Percentiles rank a stretch among this genome's conserved stretches.
Conservation (phyloP, 2,329 filamentous ascomycete species). For the Aschersonia sp. region DNA sequence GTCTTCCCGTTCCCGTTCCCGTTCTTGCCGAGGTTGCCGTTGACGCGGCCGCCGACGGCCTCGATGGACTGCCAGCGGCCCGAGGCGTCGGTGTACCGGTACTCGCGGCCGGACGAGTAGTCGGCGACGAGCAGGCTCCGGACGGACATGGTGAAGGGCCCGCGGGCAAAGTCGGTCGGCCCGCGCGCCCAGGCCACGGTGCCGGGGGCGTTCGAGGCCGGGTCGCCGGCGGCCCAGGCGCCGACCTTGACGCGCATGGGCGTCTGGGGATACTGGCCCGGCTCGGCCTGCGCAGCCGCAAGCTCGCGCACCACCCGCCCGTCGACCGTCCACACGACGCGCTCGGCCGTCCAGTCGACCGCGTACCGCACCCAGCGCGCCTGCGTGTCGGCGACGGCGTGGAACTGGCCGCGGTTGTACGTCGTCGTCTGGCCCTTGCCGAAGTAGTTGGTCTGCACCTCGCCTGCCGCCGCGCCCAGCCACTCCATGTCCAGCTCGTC, state of each 20-base stretch:
- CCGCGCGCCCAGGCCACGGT: constrained; percentile 87
- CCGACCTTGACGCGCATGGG: constrained; percentile 93
- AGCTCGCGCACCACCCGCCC: constrained; percentile 65
- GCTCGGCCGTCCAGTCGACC: constrained; percentile 76
- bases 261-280: constrained; percentile 77
- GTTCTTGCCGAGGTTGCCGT: constrained; percentile 46
- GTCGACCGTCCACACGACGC: constrained; percentile 78
- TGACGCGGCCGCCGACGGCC: constrained; percentile 64
- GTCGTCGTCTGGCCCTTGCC: constrained; percentile 74
- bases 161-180: constrained; percentile 66
- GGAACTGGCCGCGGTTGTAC: constrained; percentile 81
- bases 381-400: constrained; percentile 55
- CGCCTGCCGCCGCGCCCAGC: constrained; percentile 60
- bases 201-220: constrained; percentile 54
- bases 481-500: constrained; percentile 98
- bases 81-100: constrained; percentile 64
- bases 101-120: constrained; percentile 82
- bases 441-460: constrained; percentile 97
- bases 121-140: constrained; percentile 65
- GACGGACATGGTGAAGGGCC: constrained; percentile 78
- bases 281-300: constrained; percentile 50
- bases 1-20: constrained; percentile 34
- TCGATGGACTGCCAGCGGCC: constrained; percentile 73
- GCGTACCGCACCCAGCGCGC: constrained; percentile 70
- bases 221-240: constrained; percentile 81